phyloP scores from a whole-genome alignment of 148 eudicot genomes.

The Amaranthus palmeri region DNA sequence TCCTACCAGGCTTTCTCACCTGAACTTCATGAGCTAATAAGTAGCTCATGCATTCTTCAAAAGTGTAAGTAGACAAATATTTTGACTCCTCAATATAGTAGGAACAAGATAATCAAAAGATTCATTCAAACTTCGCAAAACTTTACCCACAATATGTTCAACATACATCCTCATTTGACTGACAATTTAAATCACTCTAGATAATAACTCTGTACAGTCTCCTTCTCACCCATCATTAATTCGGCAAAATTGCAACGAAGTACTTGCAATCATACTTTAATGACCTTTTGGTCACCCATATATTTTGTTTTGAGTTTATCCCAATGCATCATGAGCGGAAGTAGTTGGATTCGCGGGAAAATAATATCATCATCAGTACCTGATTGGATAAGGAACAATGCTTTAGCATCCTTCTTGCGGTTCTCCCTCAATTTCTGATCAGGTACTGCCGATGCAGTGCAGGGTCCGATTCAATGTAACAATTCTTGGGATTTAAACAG shows the following conservation, averaged over 20 bases:
- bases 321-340: conserved; percentile 1
- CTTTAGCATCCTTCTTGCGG: neutral
- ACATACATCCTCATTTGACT: neutral
- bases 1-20: neutral
- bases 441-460: neutral
- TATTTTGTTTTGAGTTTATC: neutral
- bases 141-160: neutral
- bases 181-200: neutral
- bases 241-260: too few relatives aligned
- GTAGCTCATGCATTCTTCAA: conserved; percentile 3
- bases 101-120: neutral
- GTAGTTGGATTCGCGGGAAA: conserved; percentile 4
- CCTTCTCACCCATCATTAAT: too few relatives aligned
- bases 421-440: neutral
- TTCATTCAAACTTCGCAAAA: neutral
- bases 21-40: neutral
- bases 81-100: conserved; percentile 1
- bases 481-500: too few relatives aligned
- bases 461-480: neutral
- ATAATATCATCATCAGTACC: too few relatives aligned
- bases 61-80: conserved; percentile 1
- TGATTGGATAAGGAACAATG: too few relatives aligned
- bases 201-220: neutral
- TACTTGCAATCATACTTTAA: too few relatives aligned
- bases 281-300: neutral